Conservation (phyloP, 2,329 filamentous ascomycete species). For the Ambrosiella xylebori region DNA sequence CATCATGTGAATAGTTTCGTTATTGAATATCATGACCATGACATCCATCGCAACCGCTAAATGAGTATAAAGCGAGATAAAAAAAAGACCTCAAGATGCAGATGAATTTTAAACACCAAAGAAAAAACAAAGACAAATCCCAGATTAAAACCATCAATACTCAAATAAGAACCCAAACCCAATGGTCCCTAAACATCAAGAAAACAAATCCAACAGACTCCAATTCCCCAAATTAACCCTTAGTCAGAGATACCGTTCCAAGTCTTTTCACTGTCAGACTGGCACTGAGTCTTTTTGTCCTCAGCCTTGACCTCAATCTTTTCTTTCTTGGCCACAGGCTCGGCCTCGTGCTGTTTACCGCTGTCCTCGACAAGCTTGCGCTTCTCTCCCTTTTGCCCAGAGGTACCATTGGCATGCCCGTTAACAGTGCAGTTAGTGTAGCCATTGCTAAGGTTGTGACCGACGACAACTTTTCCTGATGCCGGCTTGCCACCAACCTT, state of each 20-base stretch:
- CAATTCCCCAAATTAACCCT: neutral
- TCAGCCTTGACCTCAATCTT: neutral
- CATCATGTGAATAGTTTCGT: too few species aligned
- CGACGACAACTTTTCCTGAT: slow-evolving; percentile 4
- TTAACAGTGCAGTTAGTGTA: neutral
- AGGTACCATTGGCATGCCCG: neutral
- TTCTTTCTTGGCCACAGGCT: neutral
- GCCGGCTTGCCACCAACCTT: slow-evolving; percentile 3
- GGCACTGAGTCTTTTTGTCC: slow-evolving; percentile 12
- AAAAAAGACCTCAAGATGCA: too few species aligned
- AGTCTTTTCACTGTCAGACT: slow-evolving; percentile 20
- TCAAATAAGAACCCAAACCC: too few species aligned
- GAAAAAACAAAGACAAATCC: too few species aligned
- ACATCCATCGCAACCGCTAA: too few species aligned
- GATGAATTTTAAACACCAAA: too few species aligned
- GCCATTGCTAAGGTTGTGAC: neutral
- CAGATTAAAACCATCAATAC: too few species aligned
- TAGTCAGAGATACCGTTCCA: slow-evolving; percentile 27
- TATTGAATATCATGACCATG: too few species aligned
- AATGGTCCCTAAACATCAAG: neutral
- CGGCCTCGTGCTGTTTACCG: neutral
- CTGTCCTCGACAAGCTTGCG: neutral
- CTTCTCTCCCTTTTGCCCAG: neutral
- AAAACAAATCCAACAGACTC: neutral
- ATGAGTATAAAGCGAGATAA: too few species aligned